Conservation (phyloP, 139 green algal genomes). For the Chlamydomonas incerta region DNA sequence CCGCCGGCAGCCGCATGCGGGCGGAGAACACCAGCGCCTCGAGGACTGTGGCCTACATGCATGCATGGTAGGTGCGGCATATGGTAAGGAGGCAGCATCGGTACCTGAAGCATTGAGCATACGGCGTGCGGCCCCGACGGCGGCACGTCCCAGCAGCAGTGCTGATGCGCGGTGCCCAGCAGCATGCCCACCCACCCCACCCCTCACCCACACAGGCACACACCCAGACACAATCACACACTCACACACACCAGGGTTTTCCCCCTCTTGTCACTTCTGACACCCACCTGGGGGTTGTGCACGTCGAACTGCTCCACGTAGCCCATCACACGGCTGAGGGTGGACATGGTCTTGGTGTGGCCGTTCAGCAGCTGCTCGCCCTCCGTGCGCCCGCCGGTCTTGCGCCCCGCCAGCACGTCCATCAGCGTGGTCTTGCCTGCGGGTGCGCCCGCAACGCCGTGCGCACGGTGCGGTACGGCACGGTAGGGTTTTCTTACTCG, state of each 20-base stretch:
- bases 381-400: constrained; percentile 3
- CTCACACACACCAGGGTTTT: neutral
- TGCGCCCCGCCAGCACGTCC: constrained; percentile 66
- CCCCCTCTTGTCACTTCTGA: no score
- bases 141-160: no score
- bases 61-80: no score
- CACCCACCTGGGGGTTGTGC: constrained; percentile 5
- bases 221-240: neutral
- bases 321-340: constrained; percentile 68
- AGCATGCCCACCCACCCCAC: no score
- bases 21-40: neutral
- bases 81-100: no score
- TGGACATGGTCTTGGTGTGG: constrained; percentile 70
- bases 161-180: no score
- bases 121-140: no score
- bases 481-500: no score
- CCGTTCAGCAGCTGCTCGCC: constrained; percentile 53
- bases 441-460: no score
- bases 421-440: constrained; percentile 80
- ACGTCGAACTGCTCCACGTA: constrained; percentile 64
- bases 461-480: no score
- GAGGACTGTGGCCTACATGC: neutral
- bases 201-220: no score
- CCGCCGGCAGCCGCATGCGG: neutral
- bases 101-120: no score